A percentile compares a stretch with the other conserved stretches of the same genome.
These are phyloP conservation scores for Malus domestica DNA, from an alignment of 306 rosid genomes.

Conservation along the genomic window ASM211411v1 NC_041789.1:27881501-27882000, in stretches of 20 bases:
- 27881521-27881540: conserved; percentile 60
- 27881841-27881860: conserved; percentile 94
- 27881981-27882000: background rate
- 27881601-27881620: conserved; percentile 42
- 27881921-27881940: conserved; percentile 19
- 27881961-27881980: background rate
- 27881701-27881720: conserved; percentile 81
- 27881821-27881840: conserved; percentile 96
- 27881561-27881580: conserved; percentile 88
- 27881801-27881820: conserved; percentile 94
- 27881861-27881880: conserved; percentile 88
- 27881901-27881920: conserved; percentile 76
- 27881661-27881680: conserved; percentile 2
- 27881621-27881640: conserved; percentile 16
- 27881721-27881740: conserved; percentile 69
- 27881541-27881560: conserved; percentile 59
- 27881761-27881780: conserved; percentile 88
- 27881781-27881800: conserved; percentile 97
- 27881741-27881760: conserved; percentile 99
- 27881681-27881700: conserved; percentile 67
- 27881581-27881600: conserved; percentile 83
- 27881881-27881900: conserved; percentile 97
- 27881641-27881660: background rate
- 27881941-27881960: conserved; percentile 1
- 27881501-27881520: conserved; percentile 5